Percentiles rank a stretch among this genome's conserved stretches.
These are phyloP conservation scores for Eimeria acervulina DNA, from an alignment of 169 alveolate genomes.

Conservation along the genomic window DNA sequence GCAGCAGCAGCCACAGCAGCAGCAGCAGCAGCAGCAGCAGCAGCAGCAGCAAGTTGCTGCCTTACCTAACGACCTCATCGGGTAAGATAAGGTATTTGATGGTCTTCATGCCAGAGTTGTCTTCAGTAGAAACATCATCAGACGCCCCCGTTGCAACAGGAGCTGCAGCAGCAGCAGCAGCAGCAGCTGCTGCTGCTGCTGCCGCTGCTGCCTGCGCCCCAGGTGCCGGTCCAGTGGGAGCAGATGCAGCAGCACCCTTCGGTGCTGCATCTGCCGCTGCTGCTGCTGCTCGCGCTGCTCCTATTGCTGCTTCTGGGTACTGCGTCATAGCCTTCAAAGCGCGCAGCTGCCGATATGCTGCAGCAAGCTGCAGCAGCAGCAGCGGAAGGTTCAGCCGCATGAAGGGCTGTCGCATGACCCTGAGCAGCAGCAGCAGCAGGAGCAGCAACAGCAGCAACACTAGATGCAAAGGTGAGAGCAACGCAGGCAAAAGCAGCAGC, in stretches of 20 bases:
- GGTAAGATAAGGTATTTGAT: slow-evolving; percentile 53
- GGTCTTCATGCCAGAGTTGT: neutral
- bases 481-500: slow-evolving; percentile 36
- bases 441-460: slow-evolving; percentile 48
- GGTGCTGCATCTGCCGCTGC: slow-evolving; percentile 16
- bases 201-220: neutral
- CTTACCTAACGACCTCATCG: slow-evolving; percentile 60
- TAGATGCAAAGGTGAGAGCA: neutral
- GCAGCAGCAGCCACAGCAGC: neutral
- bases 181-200: slow-evolving; percentile 41
- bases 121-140: neutral
- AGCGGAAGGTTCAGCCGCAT: slow-evolving; percentile 72
- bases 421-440: too few species aligned
- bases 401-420: slow-evolving; percentile 75
- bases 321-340: neutral
- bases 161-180: slow-evolving; percentile 35
- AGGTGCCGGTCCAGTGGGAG: slow-evolving; percentile 31
- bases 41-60: neutral
- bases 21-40: slow-evolving; percentile 26
- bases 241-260: neutral
- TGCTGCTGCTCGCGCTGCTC: slow-evolving; percentile 46
- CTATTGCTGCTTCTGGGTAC: neutral
- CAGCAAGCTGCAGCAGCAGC: slow-evolving; percentile 29
- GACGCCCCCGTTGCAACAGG: neutral
- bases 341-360: slow-evolving; percentile 25